Base-by-base conservation (phyloP, 805 yeast genomes). In the Cyberlindnera saturnus region DNA sequence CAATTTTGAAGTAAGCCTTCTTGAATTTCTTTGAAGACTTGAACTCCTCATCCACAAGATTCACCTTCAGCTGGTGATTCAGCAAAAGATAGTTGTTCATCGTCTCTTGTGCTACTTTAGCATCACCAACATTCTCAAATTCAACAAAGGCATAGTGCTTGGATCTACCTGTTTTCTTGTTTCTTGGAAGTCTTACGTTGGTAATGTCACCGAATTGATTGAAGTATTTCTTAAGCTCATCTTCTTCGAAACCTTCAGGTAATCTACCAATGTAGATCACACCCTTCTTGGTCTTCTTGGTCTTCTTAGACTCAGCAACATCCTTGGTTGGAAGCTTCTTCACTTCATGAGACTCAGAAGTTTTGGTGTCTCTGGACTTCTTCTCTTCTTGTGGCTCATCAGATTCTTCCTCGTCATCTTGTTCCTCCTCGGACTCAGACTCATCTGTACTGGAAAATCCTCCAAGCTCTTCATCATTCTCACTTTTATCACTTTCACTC, bases 81-180 rank as follows among this genome's bases (percentile, higher is more conserved):
- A 86, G 81, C 36, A 93, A 61, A 49, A 93, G 73, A 58, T 93
- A 93, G 66, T 93, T 93, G 66, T 93, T 82, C 99, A 93, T 93
- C 37, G 97, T 82, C 52, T 93, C 98, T 48, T 85, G 86, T 3
- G 96, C 99, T 48, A 89, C 73, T 53, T 79, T 75, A 36, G 98
- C 97, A 43, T 85, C 95, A 38, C 81, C 86, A 32, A 63, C 60
- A 42, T 79, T 73, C 34, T 74, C 76, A 59, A 91, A 93, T 65
- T 93, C 96, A 37, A 93, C 69, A 63, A 87, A 91, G 6, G 89
- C 98, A 63, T 81, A 91, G 62, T 89, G 97, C 67, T 88, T 90
- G 14, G 96, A 81, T 43, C 81, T 79, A 37, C 98, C 98, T 6
- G 95, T 82, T 59, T 82, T 84, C 64, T 85, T 89, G 69, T 86